Evolutionary conservation across 2,329 filamentous ascomycete species (phyloP), one percentile per base, ranked within the genome.

Genomic region (Lasiodiplodia sp.): DNA sequence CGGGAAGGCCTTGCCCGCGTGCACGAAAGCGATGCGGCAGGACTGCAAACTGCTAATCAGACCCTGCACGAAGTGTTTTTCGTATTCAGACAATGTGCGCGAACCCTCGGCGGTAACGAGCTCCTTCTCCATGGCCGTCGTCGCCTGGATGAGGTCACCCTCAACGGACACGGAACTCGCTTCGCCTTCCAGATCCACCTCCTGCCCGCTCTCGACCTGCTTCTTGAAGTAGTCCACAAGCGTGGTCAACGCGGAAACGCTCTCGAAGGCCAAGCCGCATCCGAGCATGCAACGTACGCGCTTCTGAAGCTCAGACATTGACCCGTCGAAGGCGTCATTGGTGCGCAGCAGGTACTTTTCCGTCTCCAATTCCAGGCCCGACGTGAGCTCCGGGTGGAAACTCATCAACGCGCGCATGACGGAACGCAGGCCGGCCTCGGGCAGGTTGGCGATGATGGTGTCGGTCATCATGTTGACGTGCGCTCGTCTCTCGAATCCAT

Each of bases 391-490:
- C 1, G 73, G 71, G 25, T 79, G 73, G n/a, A 70, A 69, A 38
- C 72, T 75, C 23, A 79, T 69, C 5, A 76, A 67, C 8, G 73
- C 73, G 67, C 81, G 73, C 65, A 83, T 72, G 5, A 83, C 74
- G 7, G 75, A 75, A 3, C 82, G 79, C 18, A 84, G 70, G 5
- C 77, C 81, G n/a, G 81, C 80, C 0, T 74, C 71, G 0, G 80
- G 76, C 28, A 84, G 70, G 56, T 81, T 83, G n/a, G 78, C 79
- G 65, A 84, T 81, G 68, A 83, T 78, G 4, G 79, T 82, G 68
- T 83, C 82, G 2, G 79, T 81, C 82, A 83, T 83, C 78, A 83
- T 81, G 65, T 84, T 84, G 70, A 83, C 80, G 71, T 84, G 82
- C 31, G 81, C 79, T 6, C 53, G 69, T 6, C 44, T 18, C 18